phyloP scores from a whole-genome alignment of 2,329 filamentous ascomycete species.

The Boeremia exigua region DNA sequence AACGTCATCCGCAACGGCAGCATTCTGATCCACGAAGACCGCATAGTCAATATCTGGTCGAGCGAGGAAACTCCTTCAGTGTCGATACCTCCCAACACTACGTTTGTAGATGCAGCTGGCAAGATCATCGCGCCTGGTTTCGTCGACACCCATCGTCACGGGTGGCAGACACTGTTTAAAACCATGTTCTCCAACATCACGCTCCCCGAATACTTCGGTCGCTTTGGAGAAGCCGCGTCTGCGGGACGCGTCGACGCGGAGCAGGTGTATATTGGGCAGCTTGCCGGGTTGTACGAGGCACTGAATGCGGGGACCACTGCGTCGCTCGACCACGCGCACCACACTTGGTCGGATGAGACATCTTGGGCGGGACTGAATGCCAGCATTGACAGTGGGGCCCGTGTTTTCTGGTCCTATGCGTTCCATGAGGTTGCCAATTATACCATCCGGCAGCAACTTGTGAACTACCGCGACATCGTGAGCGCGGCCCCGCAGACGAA shows the following conservation, averaged over 20 bases:
- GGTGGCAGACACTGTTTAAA: conserved; percentile 61
- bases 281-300: too few species aligned
- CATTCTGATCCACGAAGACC: background rate
- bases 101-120: background rate
- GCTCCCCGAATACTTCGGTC: conserved; percentile 22
- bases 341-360: conserved; percentile 52
- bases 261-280: too few species aligned
- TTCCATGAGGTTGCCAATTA: conserved; percentile 51
- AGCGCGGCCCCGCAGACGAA: too few species aligned
- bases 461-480: too few species aligned
- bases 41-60: background rate
- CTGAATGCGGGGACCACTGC: conserved; percentile 62
- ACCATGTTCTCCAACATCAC: conserved; percentile 59
- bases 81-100: too few species aligned
- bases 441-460: too few species aligned
- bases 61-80: too few species aligned
- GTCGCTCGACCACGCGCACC: conserved; percentile 47
- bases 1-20: background rate
- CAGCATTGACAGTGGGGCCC: conserved; percentile 51
- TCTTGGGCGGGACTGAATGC: conserved; percentile 56
- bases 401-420: conserved; percentile 54
- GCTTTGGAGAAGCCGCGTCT: too few species aligned
- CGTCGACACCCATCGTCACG: conserved; percentile 60
- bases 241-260: too few species aligned
- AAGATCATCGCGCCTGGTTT: conserved; percentile 62